phyloP scores from a whole-genome alignment of 2,329 filamentous ascomycete genomes.

The Fusarium sp. region DNA sequence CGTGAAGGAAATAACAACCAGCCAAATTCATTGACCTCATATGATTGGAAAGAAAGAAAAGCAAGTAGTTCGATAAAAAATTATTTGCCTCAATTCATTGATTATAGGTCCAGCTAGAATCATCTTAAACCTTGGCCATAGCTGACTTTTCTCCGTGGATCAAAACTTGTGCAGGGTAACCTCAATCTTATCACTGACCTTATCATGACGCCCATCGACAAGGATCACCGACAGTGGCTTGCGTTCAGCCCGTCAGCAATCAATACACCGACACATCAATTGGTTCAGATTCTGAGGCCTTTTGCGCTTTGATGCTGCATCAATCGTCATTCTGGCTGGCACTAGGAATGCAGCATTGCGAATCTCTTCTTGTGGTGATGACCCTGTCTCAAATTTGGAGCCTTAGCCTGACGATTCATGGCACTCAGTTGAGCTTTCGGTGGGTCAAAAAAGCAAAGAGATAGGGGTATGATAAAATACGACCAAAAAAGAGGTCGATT shows the following conservation, averaged over 20 bases:
- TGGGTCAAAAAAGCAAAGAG: not conserved
- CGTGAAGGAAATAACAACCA: too few relatives aligned
- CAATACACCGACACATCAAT: not conserved
- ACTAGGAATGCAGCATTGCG: not conserved
- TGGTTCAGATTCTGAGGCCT: not conserved
- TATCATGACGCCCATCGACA: not conserved
- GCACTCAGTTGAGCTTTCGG: accelerated
- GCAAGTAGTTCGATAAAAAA: too few relatives aligned
- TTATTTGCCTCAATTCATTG: too few relatives aligned
- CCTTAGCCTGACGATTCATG: accelerated
- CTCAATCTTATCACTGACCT: not conserved
- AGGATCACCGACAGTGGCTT: not conserved
- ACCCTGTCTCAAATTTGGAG: not conserved
- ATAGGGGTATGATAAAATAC: too few relatives aligned
- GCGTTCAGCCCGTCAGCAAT: not conserved
- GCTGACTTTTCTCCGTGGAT: accelerated
- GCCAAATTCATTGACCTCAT: too few relatives aligned
- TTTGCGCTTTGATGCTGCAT: not conserved
- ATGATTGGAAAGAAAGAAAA: too few relatives aligned
- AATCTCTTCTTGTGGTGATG: too few relatives aligned
- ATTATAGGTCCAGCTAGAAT: too few relatives aligned
- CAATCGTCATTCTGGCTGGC: not conserved
- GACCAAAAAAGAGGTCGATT: accelerated
- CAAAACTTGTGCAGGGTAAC: not conserved
- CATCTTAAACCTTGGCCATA: too few relatives aligned